Percentiles rank a stretch among this genome's conserved stretches.
These are phyloP conservation scores for Kluyveromyces siamensis DNA, from an alignment of 805 yeast species.

Conservation along the genomic window DNA sequence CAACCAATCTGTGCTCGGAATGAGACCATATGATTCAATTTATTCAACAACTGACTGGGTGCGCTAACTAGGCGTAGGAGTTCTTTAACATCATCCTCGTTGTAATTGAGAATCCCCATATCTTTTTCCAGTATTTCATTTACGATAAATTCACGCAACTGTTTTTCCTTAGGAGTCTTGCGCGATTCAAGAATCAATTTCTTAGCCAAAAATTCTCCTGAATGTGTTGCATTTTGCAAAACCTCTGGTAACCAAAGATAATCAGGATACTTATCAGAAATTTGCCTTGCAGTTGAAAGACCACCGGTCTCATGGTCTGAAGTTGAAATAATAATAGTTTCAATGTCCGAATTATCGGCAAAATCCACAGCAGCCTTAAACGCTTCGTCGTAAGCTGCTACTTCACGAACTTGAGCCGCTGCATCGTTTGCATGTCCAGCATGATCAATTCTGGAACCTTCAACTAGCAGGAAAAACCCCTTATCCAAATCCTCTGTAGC, in stretches of 20 bases:
- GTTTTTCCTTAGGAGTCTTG: slow-evolving; percentile 23
- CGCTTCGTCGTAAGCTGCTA: slow-evolving; percentile 77
- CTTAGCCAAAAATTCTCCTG: slow-evolving; percentile 60
- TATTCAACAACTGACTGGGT: slow-evolving; percentile 31
- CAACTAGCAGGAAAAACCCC: slow-evolving; percentile 81
- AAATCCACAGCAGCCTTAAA: slow-evolving; percentile 65
- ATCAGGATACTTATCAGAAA: slow-evolving; percentile 63
- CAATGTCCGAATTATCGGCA: slow-evolving; percentile 58
- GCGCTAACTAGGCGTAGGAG: slow-evolving; percentile 30
- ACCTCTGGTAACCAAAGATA: slow-evolving; percentile 83
- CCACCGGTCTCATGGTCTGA: slow-evolving; percentile 98
- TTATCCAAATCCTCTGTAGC: slow-evolving; percentile 66
- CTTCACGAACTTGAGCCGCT: slow-evolving; percentile 88
- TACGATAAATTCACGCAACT: slow-evolving; percentile 35
- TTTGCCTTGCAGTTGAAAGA: slow-evolving; percentile 75
- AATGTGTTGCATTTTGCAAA: slow-evolving; percentile 57
- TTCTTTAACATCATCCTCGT: slow-evolving; percentile 41
- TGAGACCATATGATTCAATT: slow-evolving; percentile 63
- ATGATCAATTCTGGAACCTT: slow-evolving; percentile 91
- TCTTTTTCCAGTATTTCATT: slow-evolving; percentile 50
- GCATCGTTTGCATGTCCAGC: slow-evolving; percentile 94
- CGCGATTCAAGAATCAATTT: slow-evolving; percentile 31
- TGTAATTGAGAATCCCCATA: slow-evolving; percentile 55
- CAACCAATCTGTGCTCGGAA: slow-evolving; percentile 87
- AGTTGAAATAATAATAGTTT: slow-evolving; percentile 71